A percentile compares a stretch with the other conserved stretches of the same genome.
These are phyloP conservation scores for Penicillium italicum DNA, from an alignment of 2,329 filamentous ascomycete species.

Conservation along the genomic window DNA sequence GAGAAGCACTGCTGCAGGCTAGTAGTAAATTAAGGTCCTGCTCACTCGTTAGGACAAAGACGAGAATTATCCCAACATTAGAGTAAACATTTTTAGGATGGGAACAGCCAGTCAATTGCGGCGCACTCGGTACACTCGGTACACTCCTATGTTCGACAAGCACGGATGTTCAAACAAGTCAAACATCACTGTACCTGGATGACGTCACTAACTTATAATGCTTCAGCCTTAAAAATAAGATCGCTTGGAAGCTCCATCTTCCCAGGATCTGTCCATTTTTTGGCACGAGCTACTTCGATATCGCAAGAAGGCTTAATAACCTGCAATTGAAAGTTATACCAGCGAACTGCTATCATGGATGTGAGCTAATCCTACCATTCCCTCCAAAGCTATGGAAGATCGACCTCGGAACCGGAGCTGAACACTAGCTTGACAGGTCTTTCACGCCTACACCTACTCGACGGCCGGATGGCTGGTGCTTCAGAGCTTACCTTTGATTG, in stretches of 20 bases:
- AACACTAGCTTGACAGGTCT: conserved; percentile 34
- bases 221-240: not conserved
- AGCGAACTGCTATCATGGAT: conserved; percentile 6
- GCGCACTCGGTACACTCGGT: too few relatives aligned
- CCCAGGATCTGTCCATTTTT: not conserved
- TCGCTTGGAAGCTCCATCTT: not conserved
- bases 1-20: too few relatives aligned
- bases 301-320: not conserved
- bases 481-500: conserved; percentile 53
- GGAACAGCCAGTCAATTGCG: not conserved
- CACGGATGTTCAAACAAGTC: not conserved
- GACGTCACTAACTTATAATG: conserved; percentile 10
- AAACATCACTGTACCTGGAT: conserved; percentile 1
- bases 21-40: too few relatives aligned
- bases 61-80: too few relatives aligned
- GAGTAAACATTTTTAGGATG: too few relatives aligned
- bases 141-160: not conserved
- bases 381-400: not conserved
- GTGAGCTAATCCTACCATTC: conserved; percentile 1
- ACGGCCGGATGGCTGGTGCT: conserved; percentile 45
- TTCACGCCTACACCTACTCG: conserved; percentile 45
- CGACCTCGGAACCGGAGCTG: conserved; percentile 10
- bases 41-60: too few relatives aligned
- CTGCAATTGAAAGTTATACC: not conserved
- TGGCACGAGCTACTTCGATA: not conserved